phyloP scores from a whole-genome alignment of 768 basidiomycete species.

The Piloderma croceum region DNA sequence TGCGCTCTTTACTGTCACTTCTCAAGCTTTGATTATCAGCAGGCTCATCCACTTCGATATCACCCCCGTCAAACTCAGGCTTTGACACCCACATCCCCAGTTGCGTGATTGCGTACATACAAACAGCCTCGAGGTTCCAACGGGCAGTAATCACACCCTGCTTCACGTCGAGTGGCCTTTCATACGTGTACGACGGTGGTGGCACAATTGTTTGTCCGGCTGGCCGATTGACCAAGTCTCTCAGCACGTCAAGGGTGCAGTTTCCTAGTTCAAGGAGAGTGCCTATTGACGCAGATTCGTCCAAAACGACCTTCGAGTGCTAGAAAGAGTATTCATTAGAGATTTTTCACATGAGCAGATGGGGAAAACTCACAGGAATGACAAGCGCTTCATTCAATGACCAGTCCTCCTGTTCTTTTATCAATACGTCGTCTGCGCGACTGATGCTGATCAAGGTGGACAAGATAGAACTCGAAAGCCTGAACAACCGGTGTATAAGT shows the following conservation, averaged over 20 bases:
- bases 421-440: conserved; percentile 60
- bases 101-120: conserved; percentile 71
- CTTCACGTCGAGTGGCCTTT: conserved; percentile 41
- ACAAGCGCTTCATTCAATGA: conserved; percentile 61
- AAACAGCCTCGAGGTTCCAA: conserved; percentile 59
- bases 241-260: conserved; percentile 67
- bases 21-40: conserved; percentile 3
- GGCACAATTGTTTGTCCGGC: conserved; percentile 46
- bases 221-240: conserved; percentile 58
- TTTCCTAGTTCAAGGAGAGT: conserved; percentile 84
- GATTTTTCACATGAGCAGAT: background rate
- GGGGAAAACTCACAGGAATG: conserved; percentile 53
- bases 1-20: conserved; percentile 31
- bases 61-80: conserved; percentile 53
- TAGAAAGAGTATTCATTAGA: conserved; percentile 24
- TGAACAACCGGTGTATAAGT: conserved; percentile 66
- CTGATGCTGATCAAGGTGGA: conserved; percentile 67
- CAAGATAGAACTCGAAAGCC: conserved; percentile 63
- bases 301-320: conserved; percentile 82
- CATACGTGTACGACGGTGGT: conserved; percentile 12
- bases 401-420: conserved; percentile 67
- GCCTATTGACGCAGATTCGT: conserved; percentile 79
- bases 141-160: conserved; percentile 53
- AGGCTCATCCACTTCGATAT: conserved; percentile 29
- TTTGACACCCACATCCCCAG: conserved; percentile 74